phyloP scores from a whole-genome alignment of 176 grass and related monocot genomes.

The Oryza nivara region DNA sequence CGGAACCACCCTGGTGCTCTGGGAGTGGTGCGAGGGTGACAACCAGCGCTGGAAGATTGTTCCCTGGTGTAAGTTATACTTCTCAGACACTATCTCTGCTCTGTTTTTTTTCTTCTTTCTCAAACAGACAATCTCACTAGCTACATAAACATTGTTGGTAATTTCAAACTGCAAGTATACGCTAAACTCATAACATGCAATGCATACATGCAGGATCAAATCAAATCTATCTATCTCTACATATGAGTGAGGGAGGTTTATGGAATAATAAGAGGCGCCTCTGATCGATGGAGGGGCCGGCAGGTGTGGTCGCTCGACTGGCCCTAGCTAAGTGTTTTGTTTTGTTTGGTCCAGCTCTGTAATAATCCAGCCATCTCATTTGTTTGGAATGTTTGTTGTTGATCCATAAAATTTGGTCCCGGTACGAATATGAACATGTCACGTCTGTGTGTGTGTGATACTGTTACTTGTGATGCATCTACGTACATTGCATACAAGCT shows the following conservation, averaged over 20 bases:
- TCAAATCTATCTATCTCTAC: not conserved
- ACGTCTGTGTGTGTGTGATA: not conserved
- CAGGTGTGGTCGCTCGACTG: not conserved
- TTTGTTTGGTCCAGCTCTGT: not conserved
- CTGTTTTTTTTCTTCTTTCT: too few species aligned
- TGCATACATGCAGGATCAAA: not conserved
- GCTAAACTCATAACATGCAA: not conserved
- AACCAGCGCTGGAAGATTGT: conserved; percentile 97
- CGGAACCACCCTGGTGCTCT: conserved; percentile 64
- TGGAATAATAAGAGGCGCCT: not conserved
- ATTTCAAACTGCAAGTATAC: too few species aligned
- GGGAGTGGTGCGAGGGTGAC: conserved; percentile 84
- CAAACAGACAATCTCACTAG: too few species aligned
- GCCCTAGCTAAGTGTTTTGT: not conserved
- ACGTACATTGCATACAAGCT: not conserved
- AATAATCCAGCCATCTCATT: not conserved
- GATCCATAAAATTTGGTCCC: not conserved
- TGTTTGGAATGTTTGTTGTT: not conserved
- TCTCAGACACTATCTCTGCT: not conserved
- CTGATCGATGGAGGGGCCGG: not conserved
- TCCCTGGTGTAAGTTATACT: conserved; percentile 56
- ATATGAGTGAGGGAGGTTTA: not conserved
- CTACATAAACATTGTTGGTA: too few species aligned
- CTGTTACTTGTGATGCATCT: not conserved
- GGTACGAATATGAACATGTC: not conserved